Base-by-base conservation (phyloP, 257 asterid genomes). In the Solanum rostratum region DNA sequence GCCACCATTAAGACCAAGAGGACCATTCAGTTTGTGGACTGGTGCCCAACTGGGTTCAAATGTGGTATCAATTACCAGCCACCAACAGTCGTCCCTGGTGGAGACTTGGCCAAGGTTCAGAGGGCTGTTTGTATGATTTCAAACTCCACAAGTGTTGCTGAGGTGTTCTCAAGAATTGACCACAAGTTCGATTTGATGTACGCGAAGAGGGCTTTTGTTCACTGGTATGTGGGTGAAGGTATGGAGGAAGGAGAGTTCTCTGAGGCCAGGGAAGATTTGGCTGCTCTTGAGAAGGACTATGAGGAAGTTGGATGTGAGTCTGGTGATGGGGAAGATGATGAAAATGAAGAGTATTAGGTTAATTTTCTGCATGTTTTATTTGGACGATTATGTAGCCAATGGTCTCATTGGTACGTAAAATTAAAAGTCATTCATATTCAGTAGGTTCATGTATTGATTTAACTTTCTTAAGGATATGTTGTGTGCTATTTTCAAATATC, bases 11-110 rank as follows among this genome's bases (percentile, higher is more conserved):
- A 95, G 93, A 95, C 99, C 14, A 95, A 95, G 95, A 92, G 99
- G 88, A 95, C 99, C 20, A 95, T 95, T 4, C 99, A 95, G 87
- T 95, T 95, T 19, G 99, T 95, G 8, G 99, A 95, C 85, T 95
- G 99, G 99, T 95, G 99, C 89, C 99, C 99, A 2, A 95, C 99
- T 14, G 99, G 99, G 0, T 95, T 95, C 94, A 95, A 95, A 88
- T 95, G 99, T 3, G 99, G 99, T 55, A 95, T 95, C 68, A 95
- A 95, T 90, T 95, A 95, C 91, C 99, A 95, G 91, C 98, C 99
- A 5, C 99, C 99, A 0, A 95, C 99, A 29, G 99, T 94, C 6
- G 99, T 95, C 14, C 99, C 99, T 0, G 99, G 99, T 5, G 99
- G 99, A 0, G 99, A 95, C 63, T 91, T 95, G 78, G 98, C 99